phyloP scores from a whole-genome alignment of 169 alveolate genomes.

The Eimeria brunetti region DNA sequence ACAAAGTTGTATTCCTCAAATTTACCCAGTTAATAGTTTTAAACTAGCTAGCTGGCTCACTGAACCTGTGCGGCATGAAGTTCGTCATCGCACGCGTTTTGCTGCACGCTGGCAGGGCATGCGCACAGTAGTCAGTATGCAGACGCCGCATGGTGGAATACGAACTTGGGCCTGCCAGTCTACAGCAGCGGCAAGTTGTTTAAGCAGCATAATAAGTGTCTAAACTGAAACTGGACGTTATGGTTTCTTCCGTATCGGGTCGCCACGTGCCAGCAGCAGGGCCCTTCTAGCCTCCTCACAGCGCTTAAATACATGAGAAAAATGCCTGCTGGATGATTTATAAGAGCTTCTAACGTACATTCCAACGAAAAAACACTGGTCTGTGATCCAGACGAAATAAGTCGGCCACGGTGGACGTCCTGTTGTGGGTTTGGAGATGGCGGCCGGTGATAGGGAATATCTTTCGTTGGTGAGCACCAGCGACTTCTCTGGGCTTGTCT shows the following conservation, averaged over 20 bases:
- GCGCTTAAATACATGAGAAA: background rate
- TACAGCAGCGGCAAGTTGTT: background rate
- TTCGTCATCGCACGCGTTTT: background rate
- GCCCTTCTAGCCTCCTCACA: background rate
- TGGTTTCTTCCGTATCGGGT: background rate
- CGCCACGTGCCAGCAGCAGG: background rate
- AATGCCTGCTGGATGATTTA: background rate
- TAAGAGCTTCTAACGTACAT: background rate
- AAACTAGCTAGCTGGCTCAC: background rate
- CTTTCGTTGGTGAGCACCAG: slow-evolving; percentile 45
- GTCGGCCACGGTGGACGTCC: background rate
- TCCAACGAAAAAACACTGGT: background rate
- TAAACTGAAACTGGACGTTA: background rate
- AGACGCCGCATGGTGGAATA: background rate
- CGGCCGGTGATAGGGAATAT: slow-evolving; percentile 53
- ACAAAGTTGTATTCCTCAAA: background rate
- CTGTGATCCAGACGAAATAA: background rate
- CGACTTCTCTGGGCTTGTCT: background rate
- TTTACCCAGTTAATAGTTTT: background rate
- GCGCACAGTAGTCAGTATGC: background rate
- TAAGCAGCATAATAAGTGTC: background rate
- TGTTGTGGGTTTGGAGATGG: background rate
- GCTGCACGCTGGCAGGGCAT: slow-evolving; percentile 6
- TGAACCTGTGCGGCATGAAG: too few relatives aligned
- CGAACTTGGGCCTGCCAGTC: background rate